Conservation (phyloP, 2,329 filamentous ascomycete species). For the Sarocladiaceae sp. region DNA sequence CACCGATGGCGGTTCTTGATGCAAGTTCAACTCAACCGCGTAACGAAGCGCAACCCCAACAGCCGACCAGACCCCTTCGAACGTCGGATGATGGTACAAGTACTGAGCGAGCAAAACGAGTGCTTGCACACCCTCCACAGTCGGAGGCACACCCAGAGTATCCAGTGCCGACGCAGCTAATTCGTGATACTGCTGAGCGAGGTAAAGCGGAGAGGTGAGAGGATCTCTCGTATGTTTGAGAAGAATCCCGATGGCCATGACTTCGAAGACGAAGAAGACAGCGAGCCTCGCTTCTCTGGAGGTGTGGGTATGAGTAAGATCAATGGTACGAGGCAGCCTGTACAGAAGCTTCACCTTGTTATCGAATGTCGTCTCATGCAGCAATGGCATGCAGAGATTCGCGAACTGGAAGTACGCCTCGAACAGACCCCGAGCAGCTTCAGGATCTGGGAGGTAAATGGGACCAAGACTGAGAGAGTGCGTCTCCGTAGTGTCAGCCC, state of each 20-base stretch:
- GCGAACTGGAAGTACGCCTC: conserved; percentile 5
- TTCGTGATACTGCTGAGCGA: conserved; percentile 1
- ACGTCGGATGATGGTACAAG: neutral
- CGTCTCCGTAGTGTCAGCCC: neutral
- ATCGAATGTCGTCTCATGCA: neutral
- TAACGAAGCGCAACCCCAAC: neutral
- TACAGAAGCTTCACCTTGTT: neutral
- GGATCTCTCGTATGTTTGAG: neutral
- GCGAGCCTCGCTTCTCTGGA: neutral
- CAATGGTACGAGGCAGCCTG: neutral
- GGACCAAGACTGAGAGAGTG: neutral
- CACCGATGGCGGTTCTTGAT: neutral
- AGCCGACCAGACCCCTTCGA: neutral
- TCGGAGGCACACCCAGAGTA: neutral
- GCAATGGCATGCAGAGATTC: conserved; percentile 2
- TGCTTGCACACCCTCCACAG: neutral
- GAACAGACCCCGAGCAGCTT: neutral
- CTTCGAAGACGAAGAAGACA: neutral
- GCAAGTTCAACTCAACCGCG: neutral
- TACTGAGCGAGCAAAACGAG: conserved; percentile 1
- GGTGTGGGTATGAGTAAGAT: neutral
- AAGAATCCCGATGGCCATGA: neutral
- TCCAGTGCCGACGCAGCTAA: neutral
- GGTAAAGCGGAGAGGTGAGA: neutral
- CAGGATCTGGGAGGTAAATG: neutral